Evolutionary conservation across 2,329 filamentous ascomycete genomes (phyloP).

Genomic region (Alternaria viburni): DNA sequence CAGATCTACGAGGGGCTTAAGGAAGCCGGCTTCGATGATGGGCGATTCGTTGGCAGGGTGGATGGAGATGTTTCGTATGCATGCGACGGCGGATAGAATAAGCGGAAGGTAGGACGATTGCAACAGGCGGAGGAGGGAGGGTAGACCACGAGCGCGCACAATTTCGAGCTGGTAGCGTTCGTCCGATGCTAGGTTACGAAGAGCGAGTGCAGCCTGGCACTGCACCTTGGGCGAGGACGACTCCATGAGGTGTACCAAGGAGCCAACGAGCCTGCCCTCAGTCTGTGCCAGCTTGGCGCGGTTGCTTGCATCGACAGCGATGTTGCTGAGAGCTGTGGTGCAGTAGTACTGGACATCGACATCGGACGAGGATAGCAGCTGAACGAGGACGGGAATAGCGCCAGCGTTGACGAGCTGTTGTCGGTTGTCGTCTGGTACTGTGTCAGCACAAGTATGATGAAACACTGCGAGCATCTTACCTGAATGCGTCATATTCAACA

Average conservation of each 20-base stretch:
- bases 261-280: conserved; percentile 90
- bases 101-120: conserved; percentile 95
- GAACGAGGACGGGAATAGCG: conserved; percentile 96
- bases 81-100: conserved; percentile 95
- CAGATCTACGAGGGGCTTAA: conserved; percentile 91
- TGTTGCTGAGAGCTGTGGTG: conserved; percentile 97
- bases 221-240: conserved; percentile 93
- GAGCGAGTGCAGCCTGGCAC: conserved; percentile 91
- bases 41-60: conserved; percentile 97
- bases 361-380: conserved; percentile 88
- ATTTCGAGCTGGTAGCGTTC: conserved; percentile 99
- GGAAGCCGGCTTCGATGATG: conserved; percentile 96
- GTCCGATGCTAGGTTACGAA: conserved; percentile 94
- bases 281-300: conserved; percentile 88
- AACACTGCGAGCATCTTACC: conserved; percentile 61
- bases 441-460: conserved; percentile 26
- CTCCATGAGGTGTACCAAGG: conserved; percentile 94
- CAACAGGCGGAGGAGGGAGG: conserved; percentile 83
- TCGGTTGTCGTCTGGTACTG: conserved; percentile 82
- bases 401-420: conserved; percentile 97
- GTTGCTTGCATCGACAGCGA: conserved; percentile 91
- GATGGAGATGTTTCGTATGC: conserved; percentile 98
- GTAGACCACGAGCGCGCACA: conserved; percentile 84
- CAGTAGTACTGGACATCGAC: conserved; percentile 99
- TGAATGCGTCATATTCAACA: conserved; percentile 99